Evolutionary conservation across 352 stramenopile species (phyloP), one percentile per base, ranked within the genome.

Genomic region (Phytophthora rubi): DNA sequence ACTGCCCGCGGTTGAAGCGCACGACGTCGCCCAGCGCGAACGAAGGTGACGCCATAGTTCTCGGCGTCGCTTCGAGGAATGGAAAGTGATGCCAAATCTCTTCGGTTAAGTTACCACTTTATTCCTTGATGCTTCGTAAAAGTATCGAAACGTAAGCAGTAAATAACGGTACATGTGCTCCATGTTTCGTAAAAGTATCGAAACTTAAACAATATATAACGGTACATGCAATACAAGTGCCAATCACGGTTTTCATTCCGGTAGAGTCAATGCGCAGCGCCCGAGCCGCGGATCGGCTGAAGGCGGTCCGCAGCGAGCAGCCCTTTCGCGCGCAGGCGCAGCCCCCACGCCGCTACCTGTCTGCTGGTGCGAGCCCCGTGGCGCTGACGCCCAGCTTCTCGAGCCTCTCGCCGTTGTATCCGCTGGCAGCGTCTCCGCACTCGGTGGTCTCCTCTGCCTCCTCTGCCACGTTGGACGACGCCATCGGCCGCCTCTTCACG

Each of bases 1-100:
- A 89, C 64, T 85, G 67, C 6, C 80, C 81, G 56, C 83, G 85
- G 61, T 85, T 71, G 68, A 91, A 93, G 69, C 81, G 76, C 68
- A 93, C 69, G 42, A 93, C 77, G 73, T 91, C 85, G 16, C 85
- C 72, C 37, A 62, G 23, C 42, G 35, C 39, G 47, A 82, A 70
- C 15, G 63, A 53, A 16, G 7, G 18, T 12, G 35, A 3, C 60
- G 60, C 26, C 72, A 79, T 79, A 4, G 12, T n/a, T 4, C 12
- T 44, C 12, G 12, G 55, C 44, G 65, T 39, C 59, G 23, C 23
- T 72, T 72, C 59, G 45, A 18, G 54, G 54, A 70, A 70, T 65
- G 54, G 4, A 44, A 48, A 48, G 16, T 21, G 6, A 21, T 21
- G 16, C 42, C 16, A 6, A 48, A 66, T 23, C 16, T 42, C 53